Base-by-base conservation (phyloP, 768 basidiomycete genomes). In the Psilocybe cubensis region DNA sequence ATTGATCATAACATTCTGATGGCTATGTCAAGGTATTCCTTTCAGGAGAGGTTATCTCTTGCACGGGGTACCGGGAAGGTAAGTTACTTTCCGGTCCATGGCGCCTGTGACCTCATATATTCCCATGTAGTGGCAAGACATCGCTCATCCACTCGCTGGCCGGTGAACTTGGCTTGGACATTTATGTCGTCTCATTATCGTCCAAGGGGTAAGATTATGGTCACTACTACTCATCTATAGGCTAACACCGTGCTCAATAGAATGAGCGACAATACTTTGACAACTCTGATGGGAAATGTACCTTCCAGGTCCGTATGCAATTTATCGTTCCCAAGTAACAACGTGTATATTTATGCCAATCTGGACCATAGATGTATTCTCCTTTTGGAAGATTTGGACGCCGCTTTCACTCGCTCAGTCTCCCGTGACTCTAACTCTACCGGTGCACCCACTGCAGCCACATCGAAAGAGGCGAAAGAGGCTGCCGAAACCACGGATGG, bases 361-460 rank as follows among this genome's bases (percentile, higher is more conserved):
- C 48, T 24, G 27, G 17, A 9, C 33, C 47, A 47, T 64, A 92
- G 92, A 79, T 94, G 92, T 79, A 93, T 96, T 59, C 80, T 96
- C 65, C 88, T 96, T 73, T 83, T 96, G 70, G 94, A 96, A 76
- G 94, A 96, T 80, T 83, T 96, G 64, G 92, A 94, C 70, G 92
- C 92, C 54, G 92, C 92, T 24, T 94, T 94, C 77, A 94, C 92
- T 62, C 88, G 91, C 48, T 89, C 87, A 54, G 87, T 93, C 68
- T 88, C 84, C 72, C 92, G 92, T 75, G 92, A 93, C 72, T 77
- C 84, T 44, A 82, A 74, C 12, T 92, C 92, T 9, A 94, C 92
- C 21, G 92, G 92, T 33, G 74, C 80, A 21, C 92, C 92, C 9
- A 80, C 83, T 35, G 72, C 75, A 17, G 68, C 79, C 40, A 74